phyloP scores from a whole-genome alignment of 306 rosid genomes.

The Vicia sativa region DNA sequence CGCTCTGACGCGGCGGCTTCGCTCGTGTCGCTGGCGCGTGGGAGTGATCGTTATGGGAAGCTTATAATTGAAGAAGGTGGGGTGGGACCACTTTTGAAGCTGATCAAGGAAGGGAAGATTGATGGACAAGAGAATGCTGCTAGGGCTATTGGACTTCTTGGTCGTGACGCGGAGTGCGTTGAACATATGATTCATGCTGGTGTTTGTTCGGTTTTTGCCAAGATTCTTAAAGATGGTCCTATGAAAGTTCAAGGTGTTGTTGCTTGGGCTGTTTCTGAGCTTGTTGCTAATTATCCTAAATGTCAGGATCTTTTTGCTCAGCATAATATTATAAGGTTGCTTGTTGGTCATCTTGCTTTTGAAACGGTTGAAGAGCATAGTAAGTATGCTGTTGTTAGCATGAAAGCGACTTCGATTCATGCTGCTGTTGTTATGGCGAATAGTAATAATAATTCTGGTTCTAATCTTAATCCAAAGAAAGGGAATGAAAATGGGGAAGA shows the following conservation, averaged over 20 bases:
- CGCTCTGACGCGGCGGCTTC: slow-evolving; percentile 76
- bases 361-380: slow-evolving; percentile 84
- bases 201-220: slow-evolving; percentile 60
- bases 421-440: slow-evolving; percentile 58
- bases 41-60: slow-evolving; percentile 67
- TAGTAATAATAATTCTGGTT: slow-evolving; percentile 1
- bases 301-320: slow-evolving; percentile 78
- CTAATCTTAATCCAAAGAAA: background rate
- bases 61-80: slow-evolving; percentile 79
- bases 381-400: slow-evolving; percentile 52
- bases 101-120: slow-evolving; percentile 58
- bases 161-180: slow-evolving; percentile 63
- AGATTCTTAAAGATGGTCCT: slow-evolving; percentile 74
- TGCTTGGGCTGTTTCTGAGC: slow-evolving; percentile 73
- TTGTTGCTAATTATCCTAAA: slow-evolving; percentile 59
- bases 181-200: slow-evolving; percentile 69
- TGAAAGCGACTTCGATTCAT: slow-evolving; percentile 53
- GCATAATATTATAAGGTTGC: slow-evolving; percentile 64
- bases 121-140: slow-evolving; percentile 79
- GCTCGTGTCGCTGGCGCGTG: slow-evolving; percentile 65
- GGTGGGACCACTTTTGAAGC: slow-evolving; percentile 53
- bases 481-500: slow-evolving; percentile 1
- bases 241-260: slow-evolving; percentile 70
- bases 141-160: slow-evolving; percentile 62
- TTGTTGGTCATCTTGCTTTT: slow-evolving; percentile 75